These are phyloP conservation scores for Lactifluus piperatus DNA, from an alignment of 768 basidiomycete species.

Conservation along the genomic window DNA sequence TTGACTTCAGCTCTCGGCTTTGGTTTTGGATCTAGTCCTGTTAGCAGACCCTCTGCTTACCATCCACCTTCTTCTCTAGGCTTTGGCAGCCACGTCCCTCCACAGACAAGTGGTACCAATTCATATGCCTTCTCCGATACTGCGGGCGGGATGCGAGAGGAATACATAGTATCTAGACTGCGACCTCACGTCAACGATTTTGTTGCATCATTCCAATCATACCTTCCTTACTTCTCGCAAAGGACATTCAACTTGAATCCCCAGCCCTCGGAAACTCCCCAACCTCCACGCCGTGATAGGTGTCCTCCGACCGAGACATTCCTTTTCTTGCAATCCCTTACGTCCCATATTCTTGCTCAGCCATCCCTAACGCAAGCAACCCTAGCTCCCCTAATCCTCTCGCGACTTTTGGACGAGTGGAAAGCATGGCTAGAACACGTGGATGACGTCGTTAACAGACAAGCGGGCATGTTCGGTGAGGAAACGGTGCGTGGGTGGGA, in stretches of 20 bases:
- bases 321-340: slow-evolving; percentile 58
- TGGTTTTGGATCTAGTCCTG: slow-evolving; percentile 23
- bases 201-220: slow-evolving; percentile 67
- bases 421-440: slow-evolving; percentile 64
- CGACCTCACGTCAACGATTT: slow-evolving; percentile 71
- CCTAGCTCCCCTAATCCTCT: slow-evolving; percentile 48
- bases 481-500: slow-evolving; percentile 67
- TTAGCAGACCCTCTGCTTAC: slow-evolving; percentile 12
- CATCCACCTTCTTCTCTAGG: slow-evolving; percentile 21
- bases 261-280: slow-evolving; percentile 28
- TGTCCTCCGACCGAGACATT: slow-evolving; percentile 71
- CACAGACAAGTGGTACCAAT: slow-evolving; percentile 15
- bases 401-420: slow-evolving; percentile 69
- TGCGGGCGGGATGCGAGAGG: slow-evolving; percentile 59
- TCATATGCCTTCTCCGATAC: slow-evolving; percentile 11
- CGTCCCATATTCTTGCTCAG: slow-evolving; percentile 57
- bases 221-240: slow-evolving; percentile 79
- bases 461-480: slow-evolving; percentile 72
- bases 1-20: slow-evolving; percentile 30
- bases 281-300: slow-evolving; percentile 51
- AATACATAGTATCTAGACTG: slow-evolving; percentile 67
- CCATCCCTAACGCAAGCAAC: slow-evolving; percentile 56
- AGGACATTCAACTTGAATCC: slow-evolving; percentile 22
- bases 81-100: slow-evolving; percentile 22
- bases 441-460: slow-evolving; percentile 58